These are phyloP conservation scores for Penicillium manginii DNA, from an alignment of 495 filamentous ascomycete genomes.

Conservation along the genomic window DNA sequence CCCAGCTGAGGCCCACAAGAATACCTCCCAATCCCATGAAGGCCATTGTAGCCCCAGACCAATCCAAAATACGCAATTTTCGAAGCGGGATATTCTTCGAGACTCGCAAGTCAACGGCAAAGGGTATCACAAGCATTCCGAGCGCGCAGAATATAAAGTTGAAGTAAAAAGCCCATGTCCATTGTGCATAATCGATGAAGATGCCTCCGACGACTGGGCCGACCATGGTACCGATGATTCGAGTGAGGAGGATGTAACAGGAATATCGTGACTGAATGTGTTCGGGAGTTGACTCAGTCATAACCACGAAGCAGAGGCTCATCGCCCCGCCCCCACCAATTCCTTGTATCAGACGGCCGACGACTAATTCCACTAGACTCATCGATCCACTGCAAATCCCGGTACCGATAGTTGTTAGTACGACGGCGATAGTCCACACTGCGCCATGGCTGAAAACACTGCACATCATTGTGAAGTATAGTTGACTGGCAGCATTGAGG, in stretches of 20 bases:
- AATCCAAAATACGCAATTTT: constrained; percentile 40
- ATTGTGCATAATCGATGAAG: constrained; percentile 39
- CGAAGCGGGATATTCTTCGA: constrained; percentile 29
- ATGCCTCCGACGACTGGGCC: constrained; percentile 45
- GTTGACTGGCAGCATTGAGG: constrained; percentile 40
- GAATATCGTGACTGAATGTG: constrained; percentile 44
- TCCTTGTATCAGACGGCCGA: constrained; percentile 70
- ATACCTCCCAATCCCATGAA: constrained; percentile 33
- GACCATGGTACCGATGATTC: constrained; percentile 39
- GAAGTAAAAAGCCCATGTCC: constrained; percentile 49
- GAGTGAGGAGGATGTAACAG: constrained; percentile 40
- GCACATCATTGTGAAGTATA: constrained; percentile 44
- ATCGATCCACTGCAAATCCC: constrained; percentile 62
- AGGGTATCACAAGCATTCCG: constrained; percentile 38
- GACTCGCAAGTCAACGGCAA: constrained; percentile 38
- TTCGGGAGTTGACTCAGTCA: constrained; percentile 63
- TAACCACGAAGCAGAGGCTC: constrained; percentile 63
- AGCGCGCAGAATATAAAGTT: constrained; percentile 46
- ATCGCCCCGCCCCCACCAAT: constrained; percentile 73
- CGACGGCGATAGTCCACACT: constrained; percentile 52
- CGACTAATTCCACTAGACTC: constrained; percentile 62
- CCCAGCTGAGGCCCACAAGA: constrained; percentile 43
- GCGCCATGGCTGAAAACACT: constrained; percentile 45
- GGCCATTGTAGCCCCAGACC: constrained; percentile 39
- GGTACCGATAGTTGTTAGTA: constrained; percentile 61